Evolutionary conservation across 768 basidiomycete genomes (phyloP).

Genomic region (Lentinula boryana): DNA sequence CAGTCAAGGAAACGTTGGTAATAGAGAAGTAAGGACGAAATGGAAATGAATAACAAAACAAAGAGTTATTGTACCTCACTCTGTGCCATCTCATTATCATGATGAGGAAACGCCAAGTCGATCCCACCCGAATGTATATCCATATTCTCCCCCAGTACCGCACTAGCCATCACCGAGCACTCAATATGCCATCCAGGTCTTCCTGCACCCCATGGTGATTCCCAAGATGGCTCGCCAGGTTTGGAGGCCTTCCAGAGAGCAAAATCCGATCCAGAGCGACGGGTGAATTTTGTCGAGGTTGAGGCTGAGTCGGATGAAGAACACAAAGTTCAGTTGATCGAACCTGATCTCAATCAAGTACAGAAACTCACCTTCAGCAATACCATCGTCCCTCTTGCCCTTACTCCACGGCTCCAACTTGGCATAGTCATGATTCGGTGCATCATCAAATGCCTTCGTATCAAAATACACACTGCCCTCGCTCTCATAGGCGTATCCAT

Average conservation of each 20-base stretch:
- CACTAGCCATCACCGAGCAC: constrained; percentile 97
- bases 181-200: constrained; percentile 99
- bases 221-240: constrained; percentile 95
- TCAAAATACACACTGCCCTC: constrained; percentile 91
- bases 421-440: constrained; percentile 78
- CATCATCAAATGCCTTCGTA: constrained; percentile 72
- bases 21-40: not conserved
- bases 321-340: not conserved
- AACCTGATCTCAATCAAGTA: not conserved
- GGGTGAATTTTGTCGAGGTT: constrained; percentile 49
- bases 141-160: constrained; percentile 83
- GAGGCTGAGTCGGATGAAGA: constrained; percentile 35
- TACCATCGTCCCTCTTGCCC: constrained; percentile 88
- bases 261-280: constrained; percentile 86
- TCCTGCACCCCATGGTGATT: constrained; percentile 93
- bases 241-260: constrained; percentile 98
- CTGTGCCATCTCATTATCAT: constrained; percentile 98
- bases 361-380: constrained; percentile 59
- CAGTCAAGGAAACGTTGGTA: not conserved
- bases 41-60: too few species aligned
- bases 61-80: constrained; percentile 59
- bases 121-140: constrained; percentile 98
- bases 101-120: constrained; percentile 98
- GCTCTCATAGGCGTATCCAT: constrained; percentile 71
- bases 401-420: constrained; percentile 97